Conservation (phyloP, 805 yeast species). For the Cyberlindnera mrakii region DNA sequence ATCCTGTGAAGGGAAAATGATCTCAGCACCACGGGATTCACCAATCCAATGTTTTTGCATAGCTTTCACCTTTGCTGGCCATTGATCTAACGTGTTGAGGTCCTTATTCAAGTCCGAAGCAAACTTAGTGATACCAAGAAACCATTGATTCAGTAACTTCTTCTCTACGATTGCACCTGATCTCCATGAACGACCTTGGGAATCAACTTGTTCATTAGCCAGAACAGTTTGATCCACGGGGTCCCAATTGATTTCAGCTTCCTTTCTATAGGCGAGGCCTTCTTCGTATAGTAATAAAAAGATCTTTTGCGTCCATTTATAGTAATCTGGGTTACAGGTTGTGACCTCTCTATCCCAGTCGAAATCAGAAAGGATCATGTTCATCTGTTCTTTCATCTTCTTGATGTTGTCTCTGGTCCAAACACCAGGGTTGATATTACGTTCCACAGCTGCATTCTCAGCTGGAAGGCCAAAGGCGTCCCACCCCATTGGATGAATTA, state of each 20-base stretch:
- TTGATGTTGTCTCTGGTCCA: conserved; percentile 84
- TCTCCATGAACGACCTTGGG: conserved; percentile 90
- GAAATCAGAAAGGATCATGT: conserved; percentile 71
- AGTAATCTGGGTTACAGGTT: conserved; percentile 83
- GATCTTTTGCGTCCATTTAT: conserved; percentile 87
- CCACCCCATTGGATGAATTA: conserved; percentile 98
- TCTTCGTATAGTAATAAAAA: conserved; percentile 66
- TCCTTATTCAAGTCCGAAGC: conserved; percentile 66
- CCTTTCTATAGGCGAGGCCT: conserved; percentile 79
- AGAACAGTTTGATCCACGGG: conserved; percentile 92
- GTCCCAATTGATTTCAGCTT: conserved; percentile 95
- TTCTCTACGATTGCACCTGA: conserved; percentile 94
- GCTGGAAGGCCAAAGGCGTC: conserved; percentile 99
- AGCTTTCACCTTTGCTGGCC: conserved; percentile 86
- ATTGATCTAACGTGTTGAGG: conserved; percentile 49
- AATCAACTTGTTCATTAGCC: conserved; percentile 95
- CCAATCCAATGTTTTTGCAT: conserved; percentile 98
- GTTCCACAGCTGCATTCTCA: conserved; percentile 93
- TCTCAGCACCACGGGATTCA: conserved; percentile 70
- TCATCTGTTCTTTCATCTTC: conserved; percentile 82
- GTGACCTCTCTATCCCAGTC: conserved; percentile 91
- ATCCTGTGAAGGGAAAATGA: conserved; percentile 40
- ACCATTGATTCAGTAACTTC: conserved; percentile 82
- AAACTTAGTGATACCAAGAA: conserved; percentile 79
- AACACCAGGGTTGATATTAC: conserved; percentile 65